phyloP scores from a whole-genome alignment of 306 rosid species.

The Senna siamea region DNA sequence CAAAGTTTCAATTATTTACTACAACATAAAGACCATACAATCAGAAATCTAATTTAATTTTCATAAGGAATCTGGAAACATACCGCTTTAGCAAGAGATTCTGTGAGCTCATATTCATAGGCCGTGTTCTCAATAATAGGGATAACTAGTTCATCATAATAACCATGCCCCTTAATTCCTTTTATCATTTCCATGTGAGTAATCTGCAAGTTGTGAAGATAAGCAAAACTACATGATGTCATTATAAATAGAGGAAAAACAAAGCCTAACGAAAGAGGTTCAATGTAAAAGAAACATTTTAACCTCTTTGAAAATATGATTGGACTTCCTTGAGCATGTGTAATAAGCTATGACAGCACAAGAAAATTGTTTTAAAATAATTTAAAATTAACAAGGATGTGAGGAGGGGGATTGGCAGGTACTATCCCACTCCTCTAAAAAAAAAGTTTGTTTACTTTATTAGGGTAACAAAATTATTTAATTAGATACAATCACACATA shows the following conservation, averaged over 20 bases:
- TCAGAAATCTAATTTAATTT: not conserved
- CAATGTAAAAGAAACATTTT: not conserved
- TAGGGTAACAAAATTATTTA: not conserved
- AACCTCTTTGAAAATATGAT: not conserved
- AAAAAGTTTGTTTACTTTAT: not conserved
- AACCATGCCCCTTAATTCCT: conserved; percentile 98
- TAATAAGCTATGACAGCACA: conserved; percentile 4
- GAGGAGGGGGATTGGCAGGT: not conserved
- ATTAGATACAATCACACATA: not conserved
- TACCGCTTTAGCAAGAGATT: conserved; percentile 95
- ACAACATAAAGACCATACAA: not conserved
- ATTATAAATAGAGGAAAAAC: conserved; percentile 11
- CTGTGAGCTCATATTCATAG: conserved; percentile 84
- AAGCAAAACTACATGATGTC: conserved; percentile 7
- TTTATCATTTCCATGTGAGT: conserved; percentile 99
- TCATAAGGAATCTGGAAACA: conserved; percentile 49
- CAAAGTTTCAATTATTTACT: conserved; percentile 27
- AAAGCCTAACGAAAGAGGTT: conserved; percentile 20
- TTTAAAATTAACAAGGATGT: not conserved
- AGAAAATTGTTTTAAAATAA: not conserved
- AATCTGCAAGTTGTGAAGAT: conserved; percentile 65
- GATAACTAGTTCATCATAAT: conserved; percentile 93
- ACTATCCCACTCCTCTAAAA: not conserved
- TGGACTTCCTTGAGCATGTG: conserved; percentile 7
- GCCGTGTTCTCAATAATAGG: conserved; percentile 95